Base-by-base conservation (phyloP, 352 stramenopile species). In the Globisporangium cylindrosporum region DNA sequence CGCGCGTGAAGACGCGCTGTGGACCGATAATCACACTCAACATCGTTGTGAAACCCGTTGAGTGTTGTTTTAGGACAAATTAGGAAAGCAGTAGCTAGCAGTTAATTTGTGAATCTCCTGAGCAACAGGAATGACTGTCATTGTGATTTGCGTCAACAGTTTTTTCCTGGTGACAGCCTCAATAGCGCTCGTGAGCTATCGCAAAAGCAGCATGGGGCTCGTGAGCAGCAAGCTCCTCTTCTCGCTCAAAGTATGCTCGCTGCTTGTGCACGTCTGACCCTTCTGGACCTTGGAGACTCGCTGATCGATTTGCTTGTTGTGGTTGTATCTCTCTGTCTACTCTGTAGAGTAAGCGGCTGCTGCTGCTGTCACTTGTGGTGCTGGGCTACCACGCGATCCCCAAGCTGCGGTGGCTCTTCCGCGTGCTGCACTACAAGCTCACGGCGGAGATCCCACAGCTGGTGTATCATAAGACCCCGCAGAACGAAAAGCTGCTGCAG, bases 391-490 rank as follows among this genome's bases (percentile, higher is more conserved):
- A 62, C 20, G 12, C 57, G 57, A 53, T 48, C n/a, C 58, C 58
- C 3, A 53, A 48, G 20, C 58, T 63, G 29, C 20, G 22, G 22
- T 48, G 29, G 58, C 36, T 63, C 34, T 48, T 63, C 8, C 29
- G 58, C 20, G 49, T 32, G 18, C 29, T 77, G 38, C 81, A 87
- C 58, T 77, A 74, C 67, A 67, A 66, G 12, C 38, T 82, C 58
- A 76, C 73, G 0, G 72, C 78, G 25, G 75, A 87, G 63, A 69
- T n/a, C 5, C 81, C 81, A 15, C 70, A 62, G n/a, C 73, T 89
- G 49, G 67, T 78, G n/a, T 89, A 79, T 77, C 61, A 67, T 29
- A 59, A 61, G 12, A 83, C 78, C 5, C 25, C 61, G 27, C 64
- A 62, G 63, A 89, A 86, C 63, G 67, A 74, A 43, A 66, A 49